phyloP scores from a whole-genome alignment of 2,329 filamentous ascomycete species.

The Penicillium sp. region DNA sequence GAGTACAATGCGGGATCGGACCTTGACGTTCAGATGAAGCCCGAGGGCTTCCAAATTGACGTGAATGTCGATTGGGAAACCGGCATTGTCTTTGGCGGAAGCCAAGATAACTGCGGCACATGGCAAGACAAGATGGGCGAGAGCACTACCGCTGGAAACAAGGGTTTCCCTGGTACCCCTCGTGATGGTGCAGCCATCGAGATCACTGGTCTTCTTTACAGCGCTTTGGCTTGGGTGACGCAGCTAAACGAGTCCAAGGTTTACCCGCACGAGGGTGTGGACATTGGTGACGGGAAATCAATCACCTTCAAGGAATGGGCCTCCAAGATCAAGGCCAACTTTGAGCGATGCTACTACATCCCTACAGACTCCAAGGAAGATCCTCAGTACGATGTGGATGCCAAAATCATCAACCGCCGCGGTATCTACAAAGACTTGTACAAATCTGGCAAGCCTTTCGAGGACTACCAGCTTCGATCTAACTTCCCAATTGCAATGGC shows the following conservation, averaged over 20 bases:
- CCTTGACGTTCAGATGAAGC: slow-evolving; percentile 90
- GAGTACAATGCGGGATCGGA: slow-evolving; percentile 90
- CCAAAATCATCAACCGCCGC: slow-evolving; percentile 77
- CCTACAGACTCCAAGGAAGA: slow-evolving; percentile 71
- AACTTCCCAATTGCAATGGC: slow-evolving; percentile 97
- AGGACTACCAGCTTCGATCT: slow-evolving; percentile 92
- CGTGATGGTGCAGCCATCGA: slow-evolving; percentile 94
- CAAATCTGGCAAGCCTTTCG: slow-evolving; percentile 88
- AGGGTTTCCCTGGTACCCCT: slow-evolving; percentile 93
- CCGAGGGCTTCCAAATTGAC: slow-evolving; percentile 88
- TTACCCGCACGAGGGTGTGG: slow-evolving; percentile 74
- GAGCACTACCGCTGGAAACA: slow-evolving; percentile 83
- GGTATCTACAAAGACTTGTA: slow-evolving; percentile 99
- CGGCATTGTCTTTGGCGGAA: slow-evolving; percentile 91
- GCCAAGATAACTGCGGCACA: slow-evolving; percentile 91
- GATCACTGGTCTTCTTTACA: slow-evolving; percentile 92
- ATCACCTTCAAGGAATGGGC: slow-evolving; percentile 81
- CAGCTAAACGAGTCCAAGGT: slow-evolving; percentile 65
- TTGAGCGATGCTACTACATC: slow-evolving; percentile 90
- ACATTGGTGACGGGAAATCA: slow-evolving; percentile 58
- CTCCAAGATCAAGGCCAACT: slow-evolving; percentile 74
- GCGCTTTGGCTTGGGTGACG: slow-evolving; percentile 77
- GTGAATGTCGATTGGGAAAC: slow-evolving; percentile 88
- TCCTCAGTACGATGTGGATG: slow-evolving; percentile 74
- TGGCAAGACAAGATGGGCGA: slow-evolving; percentile 99